Percentiles rank a stretch among this genome's conserved stretches.
phyloP scores from a whole-genome alignment of 2,329 filamentous ascomycete genomes.

The Pyrenophora graminea region DNA sequence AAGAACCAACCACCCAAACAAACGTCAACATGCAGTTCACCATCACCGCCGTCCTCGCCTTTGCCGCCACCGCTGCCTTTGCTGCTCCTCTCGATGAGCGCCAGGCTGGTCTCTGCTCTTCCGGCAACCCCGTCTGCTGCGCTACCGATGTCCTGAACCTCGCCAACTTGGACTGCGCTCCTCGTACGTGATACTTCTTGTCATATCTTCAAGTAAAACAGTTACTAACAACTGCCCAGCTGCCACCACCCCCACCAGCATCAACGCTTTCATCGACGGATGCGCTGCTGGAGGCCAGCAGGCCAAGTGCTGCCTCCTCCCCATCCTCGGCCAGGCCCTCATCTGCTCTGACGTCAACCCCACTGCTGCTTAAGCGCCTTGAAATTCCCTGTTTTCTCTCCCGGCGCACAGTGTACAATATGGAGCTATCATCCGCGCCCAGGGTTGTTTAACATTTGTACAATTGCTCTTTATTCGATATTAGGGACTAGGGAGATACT shows the following conservation, averaged over 20 bases:
- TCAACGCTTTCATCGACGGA: constrained; percentile 52
- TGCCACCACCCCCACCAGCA: constrained; percentile 43
- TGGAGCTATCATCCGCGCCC: background rate
- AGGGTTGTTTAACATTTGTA: constrained; percentile 3
- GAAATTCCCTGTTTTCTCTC: background rate
- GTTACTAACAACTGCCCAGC: constrained; percentile 34
- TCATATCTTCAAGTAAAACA: background rate
- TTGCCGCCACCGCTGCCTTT: constrained; percentile 36
- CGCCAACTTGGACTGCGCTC: constrained; percentile 61
- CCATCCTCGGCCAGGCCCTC: constrained; percentile 52
- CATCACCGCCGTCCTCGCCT: constrained; percentile 40
- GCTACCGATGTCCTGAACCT: constrained; percentile 64
- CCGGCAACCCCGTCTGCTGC: constrained; percentile 59
- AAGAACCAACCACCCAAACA: constrained; percentile 11
- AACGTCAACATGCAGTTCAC: constrained; percentile 43
- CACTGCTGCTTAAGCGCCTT: constrained; percentile 13
- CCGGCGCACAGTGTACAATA: background rate
- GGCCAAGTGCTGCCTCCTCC: constrained; percentile 62
- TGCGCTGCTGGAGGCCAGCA: constrained; percentile 58
- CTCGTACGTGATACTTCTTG: constrained; percentile 50
- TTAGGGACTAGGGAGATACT: background rate
- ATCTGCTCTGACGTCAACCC: constrained; percentile 45
- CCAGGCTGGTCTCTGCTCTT: constrained; percentile 43
- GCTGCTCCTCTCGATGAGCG: constrained; percentile 40
- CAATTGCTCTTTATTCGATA: background rate